Evolutionary conservation across 1,284 basidiomycete genomes (phyloP), one percentile per base, ranked within the genome.

Genomic region (Cutaneotrichosporon daszewskae): DNA sequence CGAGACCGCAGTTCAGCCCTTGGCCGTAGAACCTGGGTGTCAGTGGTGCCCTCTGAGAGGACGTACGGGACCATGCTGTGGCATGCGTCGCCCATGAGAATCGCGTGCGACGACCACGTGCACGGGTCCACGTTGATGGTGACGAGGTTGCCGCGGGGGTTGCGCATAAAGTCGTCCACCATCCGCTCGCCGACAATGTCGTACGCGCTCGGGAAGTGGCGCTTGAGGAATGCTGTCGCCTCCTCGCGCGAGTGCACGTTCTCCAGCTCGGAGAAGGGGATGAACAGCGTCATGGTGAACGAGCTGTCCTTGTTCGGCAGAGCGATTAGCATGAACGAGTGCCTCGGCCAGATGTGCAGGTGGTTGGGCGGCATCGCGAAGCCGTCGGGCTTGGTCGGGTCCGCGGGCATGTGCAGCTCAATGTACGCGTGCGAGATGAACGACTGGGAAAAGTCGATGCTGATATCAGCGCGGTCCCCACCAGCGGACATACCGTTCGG

Each of bases 301-400:
- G 70, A 72, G 28, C 70, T 64, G 53, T 75, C 74, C 77, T 87
- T 84, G 76, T 96, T 98, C 53, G 94, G 90, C 40, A 98, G 81
- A 16, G 90, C 95, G 62, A 98, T 96, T 60, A 98, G 80, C 94
- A 98, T 98, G 76, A 96, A 97, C 39, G 88, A 86, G 71, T 92
- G 87, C 63, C 91, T 83, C 47, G 94, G 95, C 94, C 94, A 98
- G 65, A 98, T 97, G 75, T 98, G 95, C 54, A 98, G 81, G 72
- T 97, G 88, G 72, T 88, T 84, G 54, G 87, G 85, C 76, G 95
- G 89, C 70, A 98, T 81, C 39, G 82, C 75, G 74, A 87, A 98
- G 80, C 85, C 56, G 32, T 57, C 60, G 64, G 71, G 53, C 41
- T 59, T 58, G 59, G 79, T 77, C 45, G 75, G 72, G 47, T 84